Conservation (phyloP, 306 rosid genomes). For the Canavalia gladiata region DNA sequence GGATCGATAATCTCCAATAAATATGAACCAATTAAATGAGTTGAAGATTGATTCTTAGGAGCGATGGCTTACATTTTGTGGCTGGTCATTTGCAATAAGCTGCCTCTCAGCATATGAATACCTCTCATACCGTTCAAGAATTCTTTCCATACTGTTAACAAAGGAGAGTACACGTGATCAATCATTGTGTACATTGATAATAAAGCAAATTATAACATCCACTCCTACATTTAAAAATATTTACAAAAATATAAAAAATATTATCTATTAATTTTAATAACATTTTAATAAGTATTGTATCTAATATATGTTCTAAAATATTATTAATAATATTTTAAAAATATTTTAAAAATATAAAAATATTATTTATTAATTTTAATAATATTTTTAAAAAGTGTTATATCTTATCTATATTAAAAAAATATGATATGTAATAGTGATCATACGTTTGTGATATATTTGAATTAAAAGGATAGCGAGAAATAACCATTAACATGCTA, state of each 20-base stretch:
- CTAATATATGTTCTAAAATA: too few species aligned
- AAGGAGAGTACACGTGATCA: background rate
- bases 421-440: too few species aligned
- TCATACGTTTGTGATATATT: background rate
- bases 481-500: background rate
- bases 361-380: too few species aligned
- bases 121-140: conserved; percentile 88
- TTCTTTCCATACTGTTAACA: conserved; percentile 75
- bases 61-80: conserved; percentile 54
- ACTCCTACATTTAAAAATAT: too few species aligned
- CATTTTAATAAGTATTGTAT: too few species aligned
- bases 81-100: conserved; percentile 55
- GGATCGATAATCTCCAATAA: background rate
- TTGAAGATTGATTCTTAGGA: background rate
- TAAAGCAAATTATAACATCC: background rate
- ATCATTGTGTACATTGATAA: background rate
- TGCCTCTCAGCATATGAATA: conserved; percentile 75
- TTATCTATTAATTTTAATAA: too few species aligned
- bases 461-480: background rate
- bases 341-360: too few species aligned
- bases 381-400: too few species aligned
- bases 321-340: too few species aligned
- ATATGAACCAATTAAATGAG: background rate
- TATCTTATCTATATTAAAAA: too few species aligned
- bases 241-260: too few species aligned